phyloP scores from a whole-genome alignment of 108 stramenopile species.

The Ochromonas danica region DNA sequence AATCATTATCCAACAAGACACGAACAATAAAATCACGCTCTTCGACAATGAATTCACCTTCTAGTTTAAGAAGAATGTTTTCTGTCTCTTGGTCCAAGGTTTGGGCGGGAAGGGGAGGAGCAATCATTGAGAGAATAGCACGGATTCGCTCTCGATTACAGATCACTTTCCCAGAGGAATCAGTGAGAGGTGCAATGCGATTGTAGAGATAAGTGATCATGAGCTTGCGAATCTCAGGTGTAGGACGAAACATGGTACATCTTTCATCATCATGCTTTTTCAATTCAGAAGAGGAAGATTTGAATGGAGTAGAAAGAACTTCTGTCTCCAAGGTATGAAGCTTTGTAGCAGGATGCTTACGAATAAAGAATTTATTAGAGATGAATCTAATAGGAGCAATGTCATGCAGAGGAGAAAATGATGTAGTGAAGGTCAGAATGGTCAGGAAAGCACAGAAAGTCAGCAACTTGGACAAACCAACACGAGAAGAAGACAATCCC shows the following conservation, averaged over 20 bases:
- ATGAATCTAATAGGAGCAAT: no score
- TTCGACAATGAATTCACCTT: background rate
- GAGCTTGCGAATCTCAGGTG: background rate
- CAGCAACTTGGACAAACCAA: no score
- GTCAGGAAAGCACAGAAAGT: no score
- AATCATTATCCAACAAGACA: background rate
- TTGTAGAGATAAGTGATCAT: background rate
- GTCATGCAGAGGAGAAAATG: no score
- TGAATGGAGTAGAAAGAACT: no score
- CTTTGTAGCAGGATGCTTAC: no score
- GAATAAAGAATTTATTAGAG: no score
- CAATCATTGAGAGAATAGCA: background rate
- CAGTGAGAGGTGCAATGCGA: background rate
- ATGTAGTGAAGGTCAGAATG: no score
- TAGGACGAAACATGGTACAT: background rate
- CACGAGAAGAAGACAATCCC: no score
- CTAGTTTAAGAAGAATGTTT: background rate
- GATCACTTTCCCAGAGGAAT: background rate
- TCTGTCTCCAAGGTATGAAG: no score
- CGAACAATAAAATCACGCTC: background rate
- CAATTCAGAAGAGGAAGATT: no score
- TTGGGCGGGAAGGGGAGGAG: background rate
- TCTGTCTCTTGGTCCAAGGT: background rate
- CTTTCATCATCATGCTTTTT: no score
- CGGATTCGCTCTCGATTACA: background rate